Base-by-base conservation (phyloP, 192 early-diverging fungal species). In the Coemansia aciculifera region DNA sequence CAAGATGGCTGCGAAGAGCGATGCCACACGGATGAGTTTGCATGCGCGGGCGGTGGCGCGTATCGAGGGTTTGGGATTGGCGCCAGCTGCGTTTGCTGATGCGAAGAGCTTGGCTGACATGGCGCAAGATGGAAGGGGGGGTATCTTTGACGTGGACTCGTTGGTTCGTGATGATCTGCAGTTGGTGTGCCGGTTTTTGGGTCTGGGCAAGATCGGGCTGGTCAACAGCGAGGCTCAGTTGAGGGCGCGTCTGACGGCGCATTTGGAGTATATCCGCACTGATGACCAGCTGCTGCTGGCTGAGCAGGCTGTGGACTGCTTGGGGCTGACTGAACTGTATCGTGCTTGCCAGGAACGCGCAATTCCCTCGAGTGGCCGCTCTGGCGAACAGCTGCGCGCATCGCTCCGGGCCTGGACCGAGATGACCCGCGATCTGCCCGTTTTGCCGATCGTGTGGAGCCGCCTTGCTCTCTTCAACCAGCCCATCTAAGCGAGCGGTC, bases 261-360 rank as follows among this genome's bases (percentile, higher is more conserved):
- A 64, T 59, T 27, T 78, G 57, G 76, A 75, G 15, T 67, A 67
- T 2, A 29, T 83, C 17, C 38, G 34, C 10, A 37, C 43, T 0
- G 81, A 83, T 43, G 81, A 83, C 56, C 34, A 36, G 37, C 63
- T 78, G 24, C 62, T 83, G 48, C 38, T 29, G 12, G 54, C 40
- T 2, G 81, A 83, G 52, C 40, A 59, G 66, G 63, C 71, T 40
- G 65, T 76, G 39, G 66, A 40, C 40, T 51, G 42, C 17, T 63
- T 83, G 32, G 66, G 48, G 23, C 72, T 72, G 24, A 49, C 59
- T 2, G 81, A 83, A 61, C 75, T 83, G 32, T 63, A 67, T 15
- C 52, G 70, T 32, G 73, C 76, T 27, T 83, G 80, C 67, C 72
- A 77, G 66, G 80, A 83, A 27, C 80, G 80, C 36, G 80, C 75